These are phyloP conservation scores for Aspergillus intermedius DNA, from an alignment of 2,329 filamentous ascomycete genomes.

Conservation along the genomic window DNA sequence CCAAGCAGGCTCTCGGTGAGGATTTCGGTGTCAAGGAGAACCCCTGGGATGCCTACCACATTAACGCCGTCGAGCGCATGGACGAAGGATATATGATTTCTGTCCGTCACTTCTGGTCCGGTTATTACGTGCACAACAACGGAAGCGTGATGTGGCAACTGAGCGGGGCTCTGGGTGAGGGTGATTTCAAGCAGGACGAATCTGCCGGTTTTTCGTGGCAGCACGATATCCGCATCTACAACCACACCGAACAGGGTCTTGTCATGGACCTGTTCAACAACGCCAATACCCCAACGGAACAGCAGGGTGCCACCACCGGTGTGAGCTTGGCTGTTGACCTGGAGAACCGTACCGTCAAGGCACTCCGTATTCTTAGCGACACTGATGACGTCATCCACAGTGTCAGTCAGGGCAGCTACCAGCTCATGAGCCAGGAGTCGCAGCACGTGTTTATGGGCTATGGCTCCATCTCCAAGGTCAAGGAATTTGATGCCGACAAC, in stretches of 20 bases:
- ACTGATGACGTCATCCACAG: constrained; percentile 17
- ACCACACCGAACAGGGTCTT: constrained; percentile 27
- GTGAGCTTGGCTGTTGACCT: constrained; percentile 18
- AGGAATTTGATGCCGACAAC: constrained; percentile 28
- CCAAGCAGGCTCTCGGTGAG: constrained; percentile 17
- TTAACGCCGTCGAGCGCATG: constrained; percentile 27
- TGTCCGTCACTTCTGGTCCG: constrained; percentile 30
- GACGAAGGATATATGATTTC: constrained; percentile 32
- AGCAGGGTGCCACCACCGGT: constrained; percentile 15
- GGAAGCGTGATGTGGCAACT: constrained; percentile 25
- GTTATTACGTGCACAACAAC: constrained; percentile 24
- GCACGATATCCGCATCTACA: constrained; percentile 31
- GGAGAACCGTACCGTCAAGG: constrained; percentile 15
- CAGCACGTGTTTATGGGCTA: constrained; percentile 28
- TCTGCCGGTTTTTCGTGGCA: constrained; percentile 24
- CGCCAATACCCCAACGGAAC: constrained; percentile 20
- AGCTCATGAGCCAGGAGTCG: constrained; percentile 16
- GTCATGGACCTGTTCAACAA: constrained; percentile 29
- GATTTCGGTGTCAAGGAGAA: constrained; percentile 13
- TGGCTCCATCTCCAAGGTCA: constrained; percentile 30
- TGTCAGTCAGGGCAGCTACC: constrained; percentile 25
- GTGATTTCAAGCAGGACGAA: constrained; percentile 20
- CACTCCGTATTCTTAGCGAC: constrained; percentile 18
- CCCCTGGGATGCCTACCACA: constrained; percentile 33
- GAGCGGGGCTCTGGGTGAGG: constrained; percentile 17